Evolutionary conservation across 768 basidiomycete species (phyloP).

Genomic region (Gelatoporia subvermispora): DNA sequence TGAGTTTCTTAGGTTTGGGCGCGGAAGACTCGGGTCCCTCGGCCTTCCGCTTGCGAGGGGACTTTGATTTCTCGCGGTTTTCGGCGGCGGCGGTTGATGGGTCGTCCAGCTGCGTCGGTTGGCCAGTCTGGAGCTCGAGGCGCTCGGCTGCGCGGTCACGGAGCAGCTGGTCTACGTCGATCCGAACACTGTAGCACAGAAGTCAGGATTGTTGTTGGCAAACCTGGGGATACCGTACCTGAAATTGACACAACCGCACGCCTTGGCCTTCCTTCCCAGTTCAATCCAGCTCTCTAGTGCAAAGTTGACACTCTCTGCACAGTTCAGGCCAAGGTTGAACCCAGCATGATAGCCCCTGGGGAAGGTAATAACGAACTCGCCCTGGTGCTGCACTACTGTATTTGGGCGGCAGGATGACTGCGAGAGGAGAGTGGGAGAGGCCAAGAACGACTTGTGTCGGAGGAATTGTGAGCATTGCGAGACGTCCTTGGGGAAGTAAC

Average conservation of each 20-base stretch:
- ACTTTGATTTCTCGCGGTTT: conserved; percentile 14
- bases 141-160: conserved; percentile 54
- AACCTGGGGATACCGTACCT: conserved; percentile 41
- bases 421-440: conserved; percentile 78
- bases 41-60: conserved; percentile 35
- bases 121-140: conserved; percentile 18
- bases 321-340: conserved; percentile 94
- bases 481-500: conserved; percentile 85
- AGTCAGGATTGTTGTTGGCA: neutral
- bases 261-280: conserved; percentile 74
- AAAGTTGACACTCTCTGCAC: conserved; percentile 96
- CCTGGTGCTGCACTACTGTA: conserved; percentile 82
- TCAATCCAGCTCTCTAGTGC: conserved; percentile 94
- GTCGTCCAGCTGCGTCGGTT: conserved; percentile 3
- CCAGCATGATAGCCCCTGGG: conserved; percentile 96
- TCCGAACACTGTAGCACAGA: conserved; percentile 63
- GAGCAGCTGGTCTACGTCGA: conserved; percentile 87
- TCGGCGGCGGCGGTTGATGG: neutral
- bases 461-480: conserved; percentile 88
- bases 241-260: conserved; percentile 66
- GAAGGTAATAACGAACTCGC: conserved; percentile 96
- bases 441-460: conserved; percentile 93
- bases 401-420: conserved; percentile 81
- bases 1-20: conserved; percentile 10
- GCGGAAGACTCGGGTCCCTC: conserved; percentile 17